Evolutionary conservation across 2,329 filamentous ascomycete species (phyloP), one percentile per base, ranked within the genome.

Genomic region (Ascochyta lentis): DNA sequence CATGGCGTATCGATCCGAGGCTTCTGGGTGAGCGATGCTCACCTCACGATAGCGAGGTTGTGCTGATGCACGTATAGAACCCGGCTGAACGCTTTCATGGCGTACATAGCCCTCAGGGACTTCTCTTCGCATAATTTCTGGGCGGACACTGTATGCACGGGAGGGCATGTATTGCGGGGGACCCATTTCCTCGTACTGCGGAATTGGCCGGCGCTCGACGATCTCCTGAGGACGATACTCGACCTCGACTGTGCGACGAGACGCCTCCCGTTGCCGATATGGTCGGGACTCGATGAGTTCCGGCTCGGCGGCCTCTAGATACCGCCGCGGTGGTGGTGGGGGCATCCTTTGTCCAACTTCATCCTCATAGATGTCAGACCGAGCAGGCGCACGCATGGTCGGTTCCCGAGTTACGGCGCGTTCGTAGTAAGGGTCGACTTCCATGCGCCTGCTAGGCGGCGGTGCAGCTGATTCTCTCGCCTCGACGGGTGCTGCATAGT

Each of bases 371-470:
- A 78, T 79, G 26, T 87, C 84, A 24, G 83, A 79, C 2, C 79
- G 73, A 8, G 80, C 76, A 19, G 83, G 66, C n/a, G 71, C 69
- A 12, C 73, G 80, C 55, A 83, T 81, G 4, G 84, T 81, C 6
- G 80, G 69, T 40, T 83, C 79, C 33, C 84, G 82, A 22, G 80
- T 78, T 1, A 82, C 79, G 12, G 81, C 76, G 63, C 88, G 84
- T 67, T 94, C 90, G 64, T 92, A 92, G 39, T 88, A 75, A 48
- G 86, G 70, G 52, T 87, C 84, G 23, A 80, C 77, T 27, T 87
- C 85, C 15, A 79, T 65, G 31, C 78, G 78, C 54, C 77, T 73
- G 27, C 67, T 69, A 33, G 82, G 78, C 37, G 84, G 81, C 4
- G 84, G 81, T 4, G 82, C 83, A 15, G 83, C 79, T 7, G 85